Percentiles rank a stretch among this genome's conserved stretches.
Conservation (phyloP, 1,284 basidiomycete genomes). For the Somion occarium region DNA sequence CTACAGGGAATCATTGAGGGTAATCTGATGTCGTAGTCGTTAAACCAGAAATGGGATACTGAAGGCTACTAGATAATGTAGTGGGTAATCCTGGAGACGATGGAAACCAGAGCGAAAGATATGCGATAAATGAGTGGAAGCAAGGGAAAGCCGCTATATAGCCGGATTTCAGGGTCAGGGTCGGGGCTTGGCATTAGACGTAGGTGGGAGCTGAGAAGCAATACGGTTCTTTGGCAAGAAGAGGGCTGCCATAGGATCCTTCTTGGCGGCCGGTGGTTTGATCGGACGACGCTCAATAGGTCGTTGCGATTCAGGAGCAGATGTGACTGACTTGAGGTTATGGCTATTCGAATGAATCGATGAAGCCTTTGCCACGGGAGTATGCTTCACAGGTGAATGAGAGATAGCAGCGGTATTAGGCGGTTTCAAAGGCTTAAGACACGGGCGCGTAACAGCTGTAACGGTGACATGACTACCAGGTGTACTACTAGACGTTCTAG, state of each 20-base stretch:
- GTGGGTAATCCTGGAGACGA: too few relatives aligned
- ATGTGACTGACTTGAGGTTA: neutral
- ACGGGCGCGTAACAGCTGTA: slow-evolving; percentile 19
- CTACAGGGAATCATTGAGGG: too few relatives aligned
- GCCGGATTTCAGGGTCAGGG: slow-evolving; percentile 9
- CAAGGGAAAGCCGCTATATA: too few relatives aligned
- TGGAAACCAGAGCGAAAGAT: too few relatives aligned
- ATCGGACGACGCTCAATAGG: neutral
- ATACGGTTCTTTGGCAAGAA: slow-evolving; percentile 74
- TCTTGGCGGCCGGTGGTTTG: slow-evolving; percentile 36
- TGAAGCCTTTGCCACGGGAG: neutral
- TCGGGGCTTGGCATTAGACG: slow-evolving; percentile 12
- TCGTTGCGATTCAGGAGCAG: neutral
- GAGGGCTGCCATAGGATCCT: slow-evolving; percentile 58
- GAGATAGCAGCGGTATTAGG: neutral
- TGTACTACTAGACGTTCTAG: slow-evolving; percentile 10
- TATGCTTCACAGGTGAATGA: neutral
- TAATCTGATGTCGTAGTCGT: too few relatives aligned
- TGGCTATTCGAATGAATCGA: neutral
- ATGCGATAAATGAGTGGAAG: too few relatives aligned
- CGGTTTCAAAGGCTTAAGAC: neutral
- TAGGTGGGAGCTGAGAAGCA: slow-evolving; percentile 51
- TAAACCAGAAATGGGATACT: too few relatives aligned
- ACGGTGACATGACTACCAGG: slow-evolving; percentile 28
- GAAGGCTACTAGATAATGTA: too few relatives aligned